Base-by-base conservation (phyloP, 805 yeast genomes). In the Yamadazyma nakazawae region DNA sequence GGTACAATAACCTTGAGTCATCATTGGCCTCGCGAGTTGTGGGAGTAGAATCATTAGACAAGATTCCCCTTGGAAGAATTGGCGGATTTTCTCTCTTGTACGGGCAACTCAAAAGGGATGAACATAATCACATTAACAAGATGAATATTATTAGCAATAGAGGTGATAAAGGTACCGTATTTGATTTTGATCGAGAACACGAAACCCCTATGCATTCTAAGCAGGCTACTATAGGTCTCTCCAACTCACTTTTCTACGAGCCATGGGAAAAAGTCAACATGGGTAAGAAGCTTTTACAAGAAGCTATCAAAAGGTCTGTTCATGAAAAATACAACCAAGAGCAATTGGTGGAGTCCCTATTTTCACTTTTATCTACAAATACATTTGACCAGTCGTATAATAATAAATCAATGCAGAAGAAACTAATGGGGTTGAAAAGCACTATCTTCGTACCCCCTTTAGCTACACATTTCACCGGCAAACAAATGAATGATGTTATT, bases 391-490 rank as follows among this genome's bases (percentile, higher is more conserved):
- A 42, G 24, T 17, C 42, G 12, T 21, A 46, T 3, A 38, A 51
- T 2, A 30, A 45, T 12, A 47, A 47, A 6, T 48, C 50, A 7
- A 54, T 57, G 50, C 48, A 46, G 9, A 57, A 56, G 40, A 70
- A 71, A 40, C 54, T 63, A 21, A 35, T 53, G 14, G 78, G 74
- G 25, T 70, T 88, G 44, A 73, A 74, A 37, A 66, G 76, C 26
- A 78, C 87, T 2, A 80, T 90, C 5, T 88, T 82, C 57, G 77
- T 90, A 9, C 96, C 96, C 2, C 88, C 89, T 0, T 57, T 86
- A 35, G 60, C 63, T 37, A 61, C 67, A 16, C 50, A 49, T 6
- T 31, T 49, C 25, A 34, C 40, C 11, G 36, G 17, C 3, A 47
- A 34, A 14, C 43, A 45, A 13, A 39, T 40, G 38, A 53, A 48